Percentiles rank a stretch among this genome's conserved stretches.
Evolutionary conservation across 2,329 filamentous ascomycete species (phyloP).

Genomic region (Coniochaeta sp.): DNA sequence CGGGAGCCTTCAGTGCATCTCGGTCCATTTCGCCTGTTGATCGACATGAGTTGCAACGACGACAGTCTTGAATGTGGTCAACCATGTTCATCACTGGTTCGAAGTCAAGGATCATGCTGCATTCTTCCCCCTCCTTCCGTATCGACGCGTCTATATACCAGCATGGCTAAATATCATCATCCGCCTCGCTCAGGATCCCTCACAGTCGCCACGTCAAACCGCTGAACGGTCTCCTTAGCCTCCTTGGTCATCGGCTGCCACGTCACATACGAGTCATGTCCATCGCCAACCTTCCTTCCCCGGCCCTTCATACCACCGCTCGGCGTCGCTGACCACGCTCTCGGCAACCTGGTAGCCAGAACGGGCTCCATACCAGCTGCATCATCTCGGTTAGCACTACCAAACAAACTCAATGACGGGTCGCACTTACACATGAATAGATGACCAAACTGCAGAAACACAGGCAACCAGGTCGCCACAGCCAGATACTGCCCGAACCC

Average conservation of each 20-base stretch:
- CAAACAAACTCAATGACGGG: not conserved
- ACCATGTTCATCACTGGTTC: not conserved
- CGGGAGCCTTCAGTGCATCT: not conserved
- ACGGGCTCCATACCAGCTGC: constrained; percentile 4
- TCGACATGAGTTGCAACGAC: not conserved
- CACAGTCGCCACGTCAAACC: not conserved
- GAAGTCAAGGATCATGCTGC: no score
- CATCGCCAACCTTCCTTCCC: not conserved
- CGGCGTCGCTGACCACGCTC: constrained; percentile 1
- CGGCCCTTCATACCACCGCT: constrained; percentile 1
- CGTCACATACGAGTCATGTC: not conserved
- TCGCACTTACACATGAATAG: constrained; percentile 4
- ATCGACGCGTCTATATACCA: not conserved
- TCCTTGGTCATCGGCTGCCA: not conserved
- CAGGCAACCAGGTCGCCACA: constrained; percentile 10
- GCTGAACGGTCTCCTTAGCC: not conserved
- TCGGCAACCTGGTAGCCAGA: constrained; percentile 5
- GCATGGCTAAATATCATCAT: not conserved
- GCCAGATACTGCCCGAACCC: constrained; percentile 13
- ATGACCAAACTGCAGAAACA: constrained; percentile 7
- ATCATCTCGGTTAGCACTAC: not conserved
- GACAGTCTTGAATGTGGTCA: not conserved
- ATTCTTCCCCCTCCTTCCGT: no score
- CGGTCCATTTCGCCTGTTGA: not conserved
- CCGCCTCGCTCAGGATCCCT: not conserved